Conservation (phyloP, 169 alveolate species). For the Cryptosporidium ubiquitum region DNA sequence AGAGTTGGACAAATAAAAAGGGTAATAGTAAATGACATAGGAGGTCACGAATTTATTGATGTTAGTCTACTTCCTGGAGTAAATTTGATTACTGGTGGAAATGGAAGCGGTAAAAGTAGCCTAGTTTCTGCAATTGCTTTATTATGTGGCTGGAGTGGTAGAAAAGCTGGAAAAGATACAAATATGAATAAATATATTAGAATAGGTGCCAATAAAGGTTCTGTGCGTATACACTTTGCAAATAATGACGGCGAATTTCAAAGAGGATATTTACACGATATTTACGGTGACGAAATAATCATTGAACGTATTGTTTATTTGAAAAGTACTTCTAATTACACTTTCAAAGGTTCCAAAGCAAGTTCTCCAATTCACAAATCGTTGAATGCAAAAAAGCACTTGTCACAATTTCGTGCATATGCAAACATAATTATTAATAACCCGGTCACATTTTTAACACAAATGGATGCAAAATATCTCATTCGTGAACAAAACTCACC, state of each 20-base stretch:
- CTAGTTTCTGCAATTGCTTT: constrained; percentile 66
- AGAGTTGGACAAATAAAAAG: constrained; percentile 51
- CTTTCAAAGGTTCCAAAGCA: constrained; percentile 28
- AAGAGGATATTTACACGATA: constrained; percentile 20
- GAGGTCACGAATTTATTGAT: constrained; percentile 72
- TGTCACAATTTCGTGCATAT: constrained; percentile 34
- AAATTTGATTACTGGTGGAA: constrained; percentile 66
- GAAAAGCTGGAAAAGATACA: constrained; percentile 62
- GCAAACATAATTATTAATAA: constrained; percentile 61
- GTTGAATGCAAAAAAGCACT: constrained; percentile 23
- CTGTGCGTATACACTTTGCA: constrained; percentile 35
- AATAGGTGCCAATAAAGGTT: constrained; percentile 43
- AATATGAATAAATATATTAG: constrained; percentile 31
- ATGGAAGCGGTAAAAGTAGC: constrained; percentile 74
- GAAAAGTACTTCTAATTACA: constrained; percentile 39
- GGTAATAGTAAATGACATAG: constrained; percentile 32
- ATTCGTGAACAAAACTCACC: constrained; percentile 70
- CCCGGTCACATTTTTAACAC: constrained; percentile 50
- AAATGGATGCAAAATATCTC: constrained; percentile 59
- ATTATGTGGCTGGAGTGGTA: constrained; percentile 71
- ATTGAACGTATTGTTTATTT: constrained; percentile 46
- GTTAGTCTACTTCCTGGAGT: constrained; percentile 4
- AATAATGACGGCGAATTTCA: constrained; percentile 1
- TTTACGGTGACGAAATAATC: constrained; percentile 64
- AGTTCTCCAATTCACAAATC: constrained; percentile 43